Evolutionary conservation across 164 flowering plant genomes (phyloP).

Genomic region (Chloranthus sessilifolius): DNA sequence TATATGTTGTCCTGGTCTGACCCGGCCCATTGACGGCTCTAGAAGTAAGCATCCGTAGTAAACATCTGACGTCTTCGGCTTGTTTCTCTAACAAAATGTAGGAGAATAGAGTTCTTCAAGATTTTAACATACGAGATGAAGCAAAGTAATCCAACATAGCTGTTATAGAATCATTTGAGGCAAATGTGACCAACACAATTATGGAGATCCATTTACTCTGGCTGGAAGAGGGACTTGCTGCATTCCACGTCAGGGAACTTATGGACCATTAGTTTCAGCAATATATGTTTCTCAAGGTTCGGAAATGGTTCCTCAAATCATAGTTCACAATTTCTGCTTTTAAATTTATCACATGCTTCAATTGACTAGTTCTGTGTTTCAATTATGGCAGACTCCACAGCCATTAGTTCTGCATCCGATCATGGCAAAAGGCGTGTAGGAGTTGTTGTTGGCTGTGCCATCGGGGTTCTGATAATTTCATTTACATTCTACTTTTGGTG

Average conservation of each 20-base stretch:
- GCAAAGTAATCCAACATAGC: constrained; percentile 33
- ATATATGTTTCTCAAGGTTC: constrained; percentile 43
- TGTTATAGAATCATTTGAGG: constrained; percentile 9
- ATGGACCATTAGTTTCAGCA: constrained; percentile 88
- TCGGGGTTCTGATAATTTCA: constrained; percentile 23
- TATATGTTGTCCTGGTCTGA: no score
- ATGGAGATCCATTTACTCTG: constrained; percentile 72
- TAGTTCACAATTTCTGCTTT: not conserved
- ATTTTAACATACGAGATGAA: constrained; percentile 39
- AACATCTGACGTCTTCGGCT: no score
- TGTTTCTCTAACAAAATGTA: constrained; percentile 14
- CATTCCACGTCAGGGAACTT: constrained; percentile 53
- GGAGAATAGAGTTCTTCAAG: constrained; percentile 28
- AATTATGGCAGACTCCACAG: constrained; percentile 17
- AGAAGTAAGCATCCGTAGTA: no score
- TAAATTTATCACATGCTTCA: not conserved
- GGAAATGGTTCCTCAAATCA: not conserved
- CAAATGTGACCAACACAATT: constrained; percentile 28
- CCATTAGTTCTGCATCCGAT: constrained; percentile 14
- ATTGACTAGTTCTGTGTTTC: not conserved
- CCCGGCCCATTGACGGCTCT: no score
- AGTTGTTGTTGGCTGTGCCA: constrained; percentile 21
- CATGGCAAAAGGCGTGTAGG: constrained; percentile 20
- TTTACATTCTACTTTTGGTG: constrained; percentile 34
- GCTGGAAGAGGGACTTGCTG: constrained; percentile 74